phyloP scores from a whole-genome alignment of 441 rosid genomes.

The Pelargonium myrrhifolium region DNA sequence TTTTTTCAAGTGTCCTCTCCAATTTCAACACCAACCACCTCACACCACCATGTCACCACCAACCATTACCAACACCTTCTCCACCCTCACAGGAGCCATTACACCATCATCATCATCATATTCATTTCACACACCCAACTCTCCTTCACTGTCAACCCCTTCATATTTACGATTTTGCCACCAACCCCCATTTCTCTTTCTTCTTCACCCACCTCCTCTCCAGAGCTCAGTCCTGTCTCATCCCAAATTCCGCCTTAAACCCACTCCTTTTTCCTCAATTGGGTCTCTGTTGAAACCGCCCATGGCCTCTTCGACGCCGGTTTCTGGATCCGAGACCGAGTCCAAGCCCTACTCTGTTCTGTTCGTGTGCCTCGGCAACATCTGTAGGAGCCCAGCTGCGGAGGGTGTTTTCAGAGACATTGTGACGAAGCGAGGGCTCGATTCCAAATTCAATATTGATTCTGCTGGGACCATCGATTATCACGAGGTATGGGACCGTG shows the following conservation, averaged over 20 bases:
- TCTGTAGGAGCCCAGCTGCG: constrained; percentile 93
- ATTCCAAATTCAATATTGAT: constrained; percentile 62
- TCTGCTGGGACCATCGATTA: constrained; percentile 83
- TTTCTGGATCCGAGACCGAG: constrained; percentile 16
- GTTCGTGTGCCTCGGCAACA: constrained; percentile 83
- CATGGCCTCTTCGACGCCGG: constrained; percentile 10
- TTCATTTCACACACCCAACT: no score
- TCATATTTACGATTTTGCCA: no score
- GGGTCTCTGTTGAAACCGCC: constrained; percentile 23
- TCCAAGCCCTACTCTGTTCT: constrained; percentile 63
- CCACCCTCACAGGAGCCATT: no score
- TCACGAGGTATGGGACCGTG: constrained; percentile 51
- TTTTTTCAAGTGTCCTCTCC: no score
- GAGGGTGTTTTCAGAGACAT: constrained; percentile 83
- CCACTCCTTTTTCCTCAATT: constrained; percentile 19
- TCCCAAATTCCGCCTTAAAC: constrained; percentile 3
- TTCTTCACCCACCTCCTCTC: no score
- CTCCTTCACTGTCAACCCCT: no score
- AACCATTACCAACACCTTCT: no score
- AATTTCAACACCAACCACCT: no score
- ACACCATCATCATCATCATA: no score
- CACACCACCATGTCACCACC: no score
- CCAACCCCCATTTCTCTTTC: no score
- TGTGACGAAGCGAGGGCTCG: constrained; percentile 62
- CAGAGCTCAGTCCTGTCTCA: no score